phyloP scores from a whole-genome alignment of 768 basidiomycete species.

The Suillus subalutaceus region DNA sequence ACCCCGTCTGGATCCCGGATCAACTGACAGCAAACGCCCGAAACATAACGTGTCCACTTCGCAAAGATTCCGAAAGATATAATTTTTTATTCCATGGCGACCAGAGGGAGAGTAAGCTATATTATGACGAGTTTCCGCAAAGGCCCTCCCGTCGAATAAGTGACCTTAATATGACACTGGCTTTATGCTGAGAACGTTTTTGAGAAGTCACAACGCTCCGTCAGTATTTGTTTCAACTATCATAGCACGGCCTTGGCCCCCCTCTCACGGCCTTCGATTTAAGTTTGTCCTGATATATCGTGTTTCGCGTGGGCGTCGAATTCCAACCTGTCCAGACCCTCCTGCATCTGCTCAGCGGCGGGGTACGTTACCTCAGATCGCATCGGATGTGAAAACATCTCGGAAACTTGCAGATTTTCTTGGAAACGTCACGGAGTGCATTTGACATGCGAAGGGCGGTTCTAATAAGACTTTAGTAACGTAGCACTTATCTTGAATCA shows the following conservation, averaged over 20 bases:
- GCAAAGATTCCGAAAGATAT: not conserved
- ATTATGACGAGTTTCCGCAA: not conserved
- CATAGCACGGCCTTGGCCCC: not conserved
- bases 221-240: not conserved
- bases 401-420: slow-evolving; percentile 7
- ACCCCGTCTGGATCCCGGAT: not conserved
- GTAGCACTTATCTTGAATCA: not conserved
- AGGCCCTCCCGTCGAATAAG: not conserved
- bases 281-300: no score
- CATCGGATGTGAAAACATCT: not conserved
- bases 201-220: not conserved
- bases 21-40: not conserved
- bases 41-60: not conserved
- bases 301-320: not conserved
- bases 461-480: not conserved
- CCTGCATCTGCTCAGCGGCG: not conserved
- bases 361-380: not conserved
- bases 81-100: not conserved
- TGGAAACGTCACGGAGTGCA: not conserved
- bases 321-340: not conserved
- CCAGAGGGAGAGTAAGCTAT: not conserved
- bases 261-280: not conserved
- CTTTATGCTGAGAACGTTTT: not conserved
- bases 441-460: not conserved
- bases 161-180: not conserved